Evolutionary conservation across 805 yeast species (phyloP).

Genomic region (Kluyveromyces wickerhamii): DNA sequence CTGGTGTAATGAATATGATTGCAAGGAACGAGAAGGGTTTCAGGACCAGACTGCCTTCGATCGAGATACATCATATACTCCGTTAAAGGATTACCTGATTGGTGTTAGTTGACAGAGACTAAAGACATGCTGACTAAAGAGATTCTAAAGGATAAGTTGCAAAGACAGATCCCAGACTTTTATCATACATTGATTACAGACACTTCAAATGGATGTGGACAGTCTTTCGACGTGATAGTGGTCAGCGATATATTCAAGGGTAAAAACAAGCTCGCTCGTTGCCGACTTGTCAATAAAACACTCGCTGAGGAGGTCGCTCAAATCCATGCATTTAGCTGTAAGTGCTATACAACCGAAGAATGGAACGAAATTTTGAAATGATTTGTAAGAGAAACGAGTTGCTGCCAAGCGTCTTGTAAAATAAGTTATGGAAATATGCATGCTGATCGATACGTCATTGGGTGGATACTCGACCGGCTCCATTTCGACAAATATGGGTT

Average conservation of each 20-base stretch:
- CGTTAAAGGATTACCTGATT: no score
- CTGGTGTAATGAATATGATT: no score
- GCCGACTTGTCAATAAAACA: constrained; percentile 72
- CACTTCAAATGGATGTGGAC: constrained; percentile 89
- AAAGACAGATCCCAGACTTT: constrained; percentile 19
- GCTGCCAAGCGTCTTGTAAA: no score
- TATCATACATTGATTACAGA: constrained; percentile 31
- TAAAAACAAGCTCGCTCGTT: constrained; percentile 79
- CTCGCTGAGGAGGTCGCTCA: constrained; percentile 76
- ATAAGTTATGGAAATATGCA: no score
- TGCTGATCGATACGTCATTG: no score
- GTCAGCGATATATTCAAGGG: constrained; percentile 66
- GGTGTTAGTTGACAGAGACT: no score
- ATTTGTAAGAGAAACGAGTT: no score
- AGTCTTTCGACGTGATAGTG: constrained; percentile 89
- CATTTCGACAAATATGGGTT: no score
- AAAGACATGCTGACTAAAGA: constrained; percentile 17
- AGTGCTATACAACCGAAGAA: constrained; percentile 81
- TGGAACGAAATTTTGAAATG: constrained; percentile 42
- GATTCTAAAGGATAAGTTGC: constrained; percentile 19
- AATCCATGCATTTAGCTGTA: constrained; percentile 95
- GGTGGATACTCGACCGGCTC: no score
- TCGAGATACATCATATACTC: no score
- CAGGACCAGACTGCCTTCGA: no score
- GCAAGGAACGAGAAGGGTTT: no score